Evolutionary conservation across 495 filamentous ascomycete species (phyloP).

Genomic region (Platismatia glauca): DNA sequence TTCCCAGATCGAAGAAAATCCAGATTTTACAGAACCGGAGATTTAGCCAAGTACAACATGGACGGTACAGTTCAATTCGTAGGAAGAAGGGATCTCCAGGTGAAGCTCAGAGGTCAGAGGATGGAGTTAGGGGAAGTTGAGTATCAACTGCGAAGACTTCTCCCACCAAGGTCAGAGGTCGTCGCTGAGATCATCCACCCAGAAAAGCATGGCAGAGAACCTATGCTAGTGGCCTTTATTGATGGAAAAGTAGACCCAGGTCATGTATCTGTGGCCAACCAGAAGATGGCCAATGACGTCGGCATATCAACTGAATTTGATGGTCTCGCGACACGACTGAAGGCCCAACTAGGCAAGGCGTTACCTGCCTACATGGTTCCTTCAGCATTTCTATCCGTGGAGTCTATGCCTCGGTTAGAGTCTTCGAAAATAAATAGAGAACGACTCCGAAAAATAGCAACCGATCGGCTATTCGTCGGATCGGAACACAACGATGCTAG

Average conservation of each 20-base stretch:
- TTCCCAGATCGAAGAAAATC: not conserved
- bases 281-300: too few species aligned
- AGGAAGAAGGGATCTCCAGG: conserved; percentile 40
- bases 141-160: conserved; percentile 25
- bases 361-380: conserved; percentile 42
- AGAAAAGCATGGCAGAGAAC: not conserved
- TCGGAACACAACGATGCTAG: too few species aligned
- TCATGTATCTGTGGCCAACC: too few species aligned
- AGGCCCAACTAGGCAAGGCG: not conserved
- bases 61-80: conserved; percentile 37
- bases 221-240: not conserved
- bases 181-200: not conserved
- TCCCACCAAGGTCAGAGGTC: not conserved
- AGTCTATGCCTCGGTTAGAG: conserved; percentile 37
- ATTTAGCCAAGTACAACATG: conserved; percentile 35
- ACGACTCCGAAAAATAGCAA: conserved; percentile 23
- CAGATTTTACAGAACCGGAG: conserved; percentile 39
- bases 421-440: conserved; percentile 46
- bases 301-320: not conserved
- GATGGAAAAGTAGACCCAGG: too few species aligned
- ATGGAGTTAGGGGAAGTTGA: conserved; percentile 45
- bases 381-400: conserved; percentile 37
- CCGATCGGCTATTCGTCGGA: too few species aligned
- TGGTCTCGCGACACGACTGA: not conserved
- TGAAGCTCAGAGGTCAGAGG: conserved; percentile 44